Evolutionary conservation across 805 yeast genomes (phyloP).

Genomic region (Cyberlindnera maclurae): DNA sequence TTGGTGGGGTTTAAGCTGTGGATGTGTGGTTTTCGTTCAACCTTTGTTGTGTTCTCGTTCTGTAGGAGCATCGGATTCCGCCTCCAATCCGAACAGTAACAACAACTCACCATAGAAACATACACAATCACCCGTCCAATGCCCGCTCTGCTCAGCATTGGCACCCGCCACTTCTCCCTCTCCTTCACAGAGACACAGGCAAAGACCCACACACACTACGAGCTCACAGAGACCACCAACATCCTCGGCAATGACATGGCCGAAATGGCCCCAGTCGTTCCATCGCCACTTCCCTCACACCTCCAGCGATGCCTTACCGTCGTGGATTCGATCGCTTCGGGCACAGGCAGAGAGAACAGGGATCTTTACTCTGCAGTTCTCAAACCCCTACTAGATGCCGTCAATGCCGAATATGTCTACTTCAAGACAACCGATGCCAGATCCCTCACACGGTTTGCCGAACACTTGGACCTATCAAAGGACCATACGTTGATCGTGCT

Average conservation of each 20-base stretch:
- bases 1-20: too few relatives aligned
- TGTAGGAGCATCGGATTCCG: too few relatives aligned
- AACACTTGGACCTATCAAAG: slow-evolving; percentile 16
- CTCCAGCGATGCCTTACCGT: slow-evolving; percentile 16
- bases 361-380: slow-evolving; percentile 38
- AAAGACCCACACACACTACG: slow-evolving; percentile 1
- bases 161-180: neutral
- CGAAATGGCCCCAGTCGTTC: neutral
- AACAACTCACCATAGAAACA: too few relatives aligned
- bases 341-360: slow-evolving; percentile 27
- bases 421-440: slow-evolving; percentile 33
- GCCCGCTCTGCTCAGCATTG: neutral
- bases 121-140: neutral
- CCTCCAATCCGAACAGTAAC: too few relatives aligned
- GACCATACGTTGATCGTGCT: slow-evolving; percentile 47
- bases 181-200: neutral
- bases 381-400: slow-evolving; percentile 37
- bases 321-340: slow-evolving; percentile 31
- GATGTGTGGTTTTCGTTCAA: too few relatives aligned
- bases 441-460: slow-evolving; percentile 37
- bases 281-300: slow-evolving; percentile 7
- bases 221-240: neutral
- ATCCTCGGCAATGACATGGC: neutral
- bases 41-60: too few relatives aligned
- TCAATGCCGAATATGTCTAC: slow-evolving; percentile 33